Conservation (phyloP, 805 yeast species). For the Lipomyces mesembrius region DNA sequence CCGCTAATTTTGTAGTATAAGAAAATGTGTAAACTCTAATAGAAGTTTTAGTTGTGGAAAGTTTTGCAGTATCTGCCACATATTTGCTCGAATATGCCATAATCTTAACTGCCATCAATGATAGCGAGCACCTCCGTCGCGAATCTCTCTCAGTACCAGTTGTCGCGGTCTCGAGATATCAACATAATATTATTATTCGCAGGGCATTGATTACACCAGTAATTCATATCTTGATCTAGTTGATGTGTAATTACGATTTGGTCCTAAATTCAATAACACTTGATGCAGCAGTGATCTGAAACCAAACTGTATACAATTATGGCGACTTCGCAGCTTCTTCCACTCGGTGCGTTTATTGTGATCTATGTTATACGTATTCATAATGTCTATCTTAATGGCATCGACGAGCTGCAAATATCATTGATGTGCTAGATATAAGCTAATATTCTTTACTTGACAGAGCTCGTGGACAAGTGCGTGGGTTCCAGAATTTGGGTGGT, state of each 20-base stretch:
- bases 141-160: too few species aligned
- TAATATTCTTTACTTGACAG: constrained; percentile 61
- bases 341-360: constrained; percentile 29
- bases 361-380: background rate
- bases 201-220: too few species aligned
- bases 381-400: background rate
- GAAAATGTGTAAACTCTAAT: too few species aligned
- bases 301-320: background rate
- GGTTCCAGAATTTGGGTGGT: constrained; percentile 80
- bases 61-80: too few species aligned
- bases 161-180: too few species aligned
- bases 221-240: background rate
- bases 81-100: too few species aligned
- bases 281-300: background rate
- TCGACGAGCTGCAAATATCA: constrained; percentile 1
- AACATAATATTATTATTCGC: too few species aligned
- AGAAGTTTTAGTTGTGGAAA: too few species aligned
- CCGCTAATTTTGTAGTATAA: too few species aligned
- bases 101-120: too few species aligned
- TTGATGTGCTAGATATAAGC: background rate
- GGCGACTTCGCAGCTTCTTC: constrained; percentile 37
- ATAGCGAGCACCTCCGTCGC: too few species aligned
- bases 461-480: constrained; percentile 83
- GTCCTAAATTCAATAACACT: background rate
- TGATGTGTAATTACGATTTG: background rate